Evolutionary conservation across 345 rosid genomes (phyloP).

Genomic region (Camelina hispida): DNA sequence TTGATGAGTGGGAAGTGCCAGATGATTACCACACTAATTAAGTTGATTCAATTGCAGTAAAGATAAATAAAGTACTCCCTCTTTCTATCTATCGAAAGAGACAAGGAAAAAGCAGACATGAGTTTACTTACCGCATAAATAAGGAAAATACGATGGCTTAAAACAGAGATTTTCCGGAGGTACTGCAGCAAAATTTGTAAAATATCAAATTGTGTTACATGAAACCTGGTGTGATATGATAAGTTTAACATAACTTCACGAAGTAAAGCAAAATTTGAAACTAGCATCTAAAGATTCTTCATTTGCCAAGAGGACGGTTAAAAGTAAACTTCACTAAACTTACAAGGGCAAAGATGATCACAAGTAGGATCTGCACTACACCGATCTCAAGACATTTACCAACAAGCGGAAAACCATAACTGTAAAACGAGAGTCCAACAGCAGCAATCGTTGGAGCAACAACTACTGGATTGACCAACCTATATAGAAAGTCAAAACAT

Average conservation of each 20-base stretch:
- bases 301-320: background rate
- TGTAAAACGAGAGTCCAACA: constrained; percentile 92
- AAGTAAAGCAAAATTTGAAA: background rate
- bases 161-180: constrained; percentile 87
- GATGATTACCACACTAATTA: constrained; percentile 14
- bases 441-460: constrained; percentile 99
- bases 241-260: constrained; percentile 17
- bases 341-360: constrained; percentile 91
- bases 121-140: constrained; percentile 72
- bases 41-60: background rate
- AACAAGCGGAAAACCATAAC: constrained; percentile 91
- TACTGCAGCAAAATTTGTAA: constrained; percentile 61
- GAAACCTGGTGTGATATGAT: background rate
- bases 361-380: constrained; percentile 76
- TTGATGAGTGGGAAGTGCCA: background rate
- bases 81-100: background rate
- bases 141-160: constrained; percentile 92
- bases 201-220: constrained; percentile 18
- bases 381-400: constrained; percentile 96
- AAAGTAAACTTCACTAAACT: constrained; percentile 43
- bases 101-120: background rate
- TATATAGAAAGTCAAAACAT: constrained; percentile 44
- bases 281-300: constrained; percentile 6
- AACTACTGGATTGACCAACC: constrained; percentile 96
- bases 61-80: background rate